Conservation (phyloP, 2,329 filamentous ascomycete genomes). For the Pseudogymnoascus sp. region DNA sequence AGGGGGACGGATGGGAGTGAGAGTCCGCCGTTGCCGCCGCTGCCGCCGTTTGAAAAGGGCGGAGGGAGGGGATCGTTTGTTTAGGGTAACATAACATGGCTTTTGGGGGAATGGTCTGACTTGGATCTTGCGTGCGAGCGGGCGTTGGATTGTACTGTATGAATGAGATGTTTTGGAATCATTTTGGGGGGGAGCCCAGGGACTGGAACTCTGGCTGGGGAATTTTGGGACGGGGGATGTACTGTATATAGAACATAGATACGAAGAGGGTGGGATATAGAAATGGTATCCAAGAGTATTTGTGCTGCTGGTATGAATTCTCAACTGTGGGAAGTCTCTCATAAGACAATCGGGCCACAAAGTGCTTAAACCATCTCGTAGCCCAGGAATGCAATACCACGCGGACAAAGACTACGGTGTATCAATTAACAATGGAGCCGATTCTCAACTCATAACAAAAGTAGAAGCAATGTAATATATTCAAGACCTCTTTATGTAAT, state of each 20-base stretch:
- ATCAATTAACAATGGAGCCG: no score
- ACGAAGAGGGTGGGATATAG: not conserved
- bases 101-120: not conserved
- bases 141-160: not conserved
- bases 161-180: not conserved
- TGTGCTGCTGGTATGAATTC: no score
- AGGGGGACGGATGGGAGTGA: slow-evolving; percentile 14
- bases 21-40: slow-evolving; percentile 7
- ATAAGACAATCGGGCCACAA: no score
- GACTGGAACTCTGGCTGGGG: not conserved
- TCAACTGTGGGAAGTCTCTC: no score
- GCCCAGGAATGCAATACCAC: no score
- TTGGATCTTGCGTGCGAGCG: not conserved
- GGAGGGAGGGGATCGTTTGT: slow-evolving; percentile 10
- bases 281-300: not conserved
- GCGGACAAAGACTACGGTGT: no score
- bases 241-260: not conserved
- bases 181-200: not conserved
- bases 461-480: slow-evolving; percentile 8
- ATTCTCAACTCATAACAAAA: not conserved
- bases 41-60: slow-evolving; percentile 14
- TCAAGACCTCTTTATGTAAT: slow-evolving; percentile 22
- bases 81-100: not conserved
- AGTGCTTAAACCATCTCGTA: no score
- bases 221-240: not conserved